phyloP scores from a whole-genome alignment of 805 yeast genomes.

The Teunomyces stri region DNA sequence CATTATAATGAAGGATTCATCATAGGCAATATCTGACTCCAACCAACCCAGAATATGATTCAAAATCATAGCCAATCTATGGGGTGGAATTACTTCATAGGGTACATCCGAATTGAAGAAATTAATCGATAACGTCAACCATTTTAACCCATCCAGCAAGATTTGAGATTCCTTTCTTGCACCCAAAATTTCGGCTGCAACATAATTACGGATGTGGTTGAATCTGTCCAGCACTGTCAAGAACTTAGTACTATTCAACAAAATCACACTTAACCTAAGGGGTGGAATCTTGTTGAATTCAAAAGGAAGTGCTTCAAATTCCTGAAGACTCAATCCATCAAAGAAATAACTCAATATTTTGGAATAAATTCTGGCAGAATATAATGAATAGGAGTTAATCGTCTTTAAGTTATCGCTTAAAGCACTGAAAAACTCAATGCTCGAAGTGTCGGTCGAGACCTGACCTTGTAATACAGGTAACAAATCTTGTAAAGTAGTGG shows the following conservation, averaged over 20 bases:
- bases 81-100: slow-evolving; percentile 54
- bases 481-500: not conserved
- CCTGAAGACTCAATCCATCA: slow-evolving; percentile 12
- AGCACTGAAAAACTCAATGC: not conserved
- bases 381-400: not conserved
- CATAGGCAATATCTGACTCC: slow-evolving; percentile 61
- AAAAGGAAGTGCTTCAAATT: slow-evolving; percentile 20
- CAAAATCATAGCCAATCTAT: slow-evolving; percentile 62
- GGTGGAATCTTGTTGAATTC: slow-evolving; percentile 33
- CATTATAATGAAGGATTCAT: slow-evolving; percentile 47
- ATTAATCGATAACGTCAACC: slow-evolving; percentile 48
- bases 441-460: not conserved
- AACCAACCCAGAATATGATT: slow-evolving; percentile 55
- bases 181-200: slow-evolving; percentile 67
- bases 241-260: slow-evolving; percentile 35
- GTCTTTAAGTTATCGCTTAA: not conserved
- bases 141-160: slow-evolving; percentile 40
- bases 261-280: slow-evolving; percentile 26
- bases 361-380: slow-evolving; percentile 11
- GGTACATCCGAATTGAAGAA: slow-evolving; percentile 31
- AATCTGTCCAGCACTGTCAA: slow-evolving; percentile 35
- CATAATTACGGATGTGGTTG: slow-evolving; percentile 54
- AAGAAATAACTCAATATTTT: slow-evolving; percentile 7
- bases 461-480: not conserved
- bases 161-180: slow-evolving; percentile 41